Evolutionary conservation across 257 asterid species (phyloP), one percentile per base, ranked within the genome.

Genomic region (Fraxinus excelsior): DNA sequence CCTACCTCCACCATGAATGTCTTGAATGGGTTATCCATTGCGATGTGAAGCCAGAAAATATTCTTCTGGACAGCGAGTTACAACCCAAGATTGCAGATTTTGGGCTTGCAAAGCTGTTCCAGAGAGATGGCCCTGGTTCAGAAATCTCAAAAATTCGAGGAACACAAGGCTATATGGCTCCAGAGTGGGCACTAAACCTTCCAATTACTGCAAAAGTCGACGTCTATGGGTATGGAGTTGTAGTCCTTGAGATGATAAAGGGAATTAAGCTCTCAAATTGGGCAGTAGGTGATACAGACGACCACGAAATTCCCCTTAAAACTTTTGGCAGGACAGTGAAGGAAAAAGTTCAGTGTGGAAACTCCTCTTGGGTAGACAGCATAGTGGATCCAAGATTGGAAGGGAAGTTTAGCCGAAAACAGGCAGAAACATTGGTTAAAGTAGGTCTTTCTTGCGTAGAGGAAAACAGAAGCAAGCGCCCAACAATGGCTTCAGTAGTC

Each of bases 401-500:
- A 44, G 53, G 53, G 53, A 44, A 14, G 53, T 44, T 44, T 44
- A 44, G 53, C 53, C 53, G 19, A 44, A 44, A 44, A 13, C 53
- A 44, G 53, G 53, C 53, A 44, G 53, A 13, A 44, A 44, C 19
- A 44, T 44, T 44, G 5, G 14, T 44, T 44, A 14, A 4, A 13
- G 19, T 44, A 13, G 53, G 53, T 13, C 53, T 44, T 44, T 44
- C 53, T 14, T 75, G 79, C n/a, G 67, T 75, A 5, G 71, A 70
- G 28, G 76, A 73, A 38, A 74, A 73, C 12, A 44, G 25, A 19
- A 31, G 67, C 1, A 49, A 31, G 26, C 68, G 82, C 62, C 82
- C 75, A 3, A 49, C 71, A 18, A 73, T 79, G 79, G 64, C 67
- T 4, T 25, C 32, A 53, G 74, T 74, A 4, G 75, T 73, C 53